Evolutionary conservation across 352 stramenopile species (phyloP).

Genomic region (Phytophthora multivora): DNA sequence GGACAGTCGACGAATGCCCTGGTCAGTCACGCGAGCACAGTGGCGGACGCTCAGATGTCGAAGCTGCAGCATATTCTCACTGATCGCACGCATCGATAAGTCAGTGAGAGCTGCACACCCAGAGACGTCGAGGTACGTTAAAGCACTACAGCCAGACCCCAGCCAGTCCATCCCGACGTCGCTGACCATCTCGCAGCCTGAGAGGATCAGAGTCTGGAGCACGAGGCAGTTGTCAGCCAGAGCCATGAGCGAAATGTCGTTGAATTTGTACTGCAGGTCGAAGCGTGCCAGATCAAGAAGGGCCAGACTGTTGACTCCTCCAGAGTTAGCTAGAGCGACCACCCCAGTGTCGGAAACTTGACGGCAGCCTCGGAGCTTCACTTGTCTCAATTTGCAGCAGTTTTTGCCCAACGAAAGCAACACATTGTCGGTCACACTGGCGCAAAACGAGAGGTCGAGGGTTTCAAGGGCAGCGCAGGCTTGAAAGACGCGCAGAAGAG

Average conservation of each 20-base stretch:
- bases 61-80: conserved; percentile 76
- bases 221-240: conserved; percentile 65
- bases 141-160: conserved; percentile 71
- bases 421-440: conserved; percentile 77
- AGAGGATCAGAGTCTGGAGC: conserved; percentile 60
- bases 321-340: conserved; percentile 70
- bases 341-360: conserved; percentile 89
- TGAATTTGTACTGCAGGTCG: conserved; percentile 92
- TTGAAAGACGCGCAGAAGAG: conserved; percentile 82
- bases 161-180: conserved; percentile 94
- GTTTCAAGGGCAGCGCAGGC: conserved; percentile 66
- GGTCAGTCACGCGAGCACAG: conserved; percentile 58
- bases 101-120: conserved; percentile 91
- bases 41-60: conserved; percentile 46
- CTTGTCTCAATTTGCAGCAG: conserved; percentile 57
- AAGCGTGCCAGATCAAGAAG: conserved; percentile 85
- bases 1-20: conserved; percentile 56
- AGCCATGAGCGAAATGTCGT: conserved; percentile 89
- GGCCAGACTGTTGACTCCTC: conserved; percentile 59
- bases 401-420: conserved; percentile 71
- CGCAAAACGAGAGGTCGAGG: conserved; percentile 85
- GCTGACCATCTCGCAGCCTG: conserved; percentile 90
- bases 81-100: conserved; percentile 79
- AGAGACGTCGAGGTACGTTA: conserved; percentile 85
- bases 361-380: conserved; percentile 85